Percentiles rank a stretch among this genome's conserved stretches.
Conservation (phyloP, 352 stramenopile species). For the Elongisporangium anandrum region DNA sequence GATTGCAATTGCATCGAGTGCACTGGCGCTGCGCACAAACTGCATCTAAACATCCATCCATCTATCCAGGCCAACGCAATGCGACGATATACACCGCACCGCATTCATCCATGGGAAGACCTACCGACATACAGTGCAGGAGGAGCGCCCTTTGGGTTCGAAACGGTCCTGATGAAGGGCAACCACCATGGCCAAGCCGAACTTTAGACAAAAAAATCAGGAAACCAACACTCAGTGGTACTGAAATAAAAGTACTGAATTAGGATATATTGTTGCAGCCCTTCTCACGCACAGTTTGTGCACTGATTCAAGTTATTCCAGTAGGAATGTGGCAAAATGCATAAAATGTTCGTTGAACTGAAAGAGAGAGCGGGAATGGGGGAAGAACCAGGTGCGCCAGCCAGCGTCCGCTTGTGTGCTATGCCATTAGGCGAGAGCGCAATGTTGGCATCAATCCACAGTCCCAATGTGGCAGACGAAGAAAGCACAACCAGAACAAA, state of each 20-base stretch:
- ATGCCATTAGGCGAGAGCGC: background rate
- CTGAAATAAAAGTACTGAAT: background rate
- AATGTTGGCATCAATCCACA: background rate
- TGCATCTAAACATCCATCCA: background rate
- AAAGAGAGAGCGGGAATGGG: background rate
- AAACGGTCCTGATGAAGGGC: background rate
- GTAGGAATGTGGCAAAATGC: background rate
- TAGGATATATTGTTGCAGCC: background rate
- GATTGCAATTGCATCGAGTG: background rate
- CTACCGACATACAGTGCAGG: background rate
- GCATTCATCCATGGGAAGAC: background rate
- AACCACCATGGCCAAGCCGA: background rate
- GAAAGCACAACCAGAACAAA: background rate
- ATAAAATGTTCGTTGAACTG: background rate
- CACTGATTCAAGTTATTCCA: background rate
- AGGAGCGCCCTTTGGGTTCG: background rate
- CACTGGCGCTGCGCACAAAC: background rate
- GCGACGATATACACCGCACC: background rate
- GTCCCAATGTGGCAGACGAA: background rate
- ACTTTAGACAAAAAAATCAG: background rate
- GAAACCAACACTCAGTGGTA: background rate
- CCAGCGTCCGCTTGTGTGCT: background rate
- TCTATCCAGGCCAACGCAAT: background rate
- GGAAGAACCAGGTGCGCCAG: background rate
- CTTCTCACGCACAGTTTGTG: background rate